Base-by-base conservation (phyloP, 2,329 filamentous ascomycete species). In the Sclerotinia nivalis region DNA sequence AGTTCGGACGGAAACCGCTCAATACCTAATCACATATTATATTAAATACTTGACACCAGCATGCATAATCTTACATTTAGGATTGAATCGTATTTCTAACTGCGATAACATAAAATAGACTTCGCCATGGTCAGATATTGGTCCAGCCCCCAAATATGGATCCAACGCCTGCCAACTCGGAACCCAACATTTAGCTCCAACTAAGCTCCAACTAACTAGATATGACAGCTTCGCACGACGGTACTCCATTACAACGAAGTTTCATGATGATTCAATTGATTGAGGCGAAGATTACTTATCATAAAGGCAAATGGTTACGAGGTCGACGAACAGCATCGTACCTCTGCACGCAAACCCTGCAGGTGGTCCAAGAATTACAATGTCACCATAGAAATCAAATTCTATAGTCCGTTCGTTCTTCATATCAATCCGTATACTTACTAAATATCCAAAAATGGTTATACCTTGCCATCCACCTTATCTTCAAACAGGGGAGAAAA, bases 61-160 rank as follows among this genome's bases (percentile, higher is more conserved):
- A 43, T 43, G 22, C 5, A 43, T 43, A 18, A 43, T 43, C 40
- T 18, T 43, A 13, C 20, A 58, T 15, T 40, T 2, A 7, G n/a
- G 15, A 18, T n/a, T 31, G 18, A 28, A 28, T 28, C 8, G n/a
- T 18, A 28, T 20, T 60, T 43, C 37, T 45, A 13, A 45, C 34
- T 22, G 37, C 40, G 18, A 43, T 20, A 22, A n/a, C 22, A 50
- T 50, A 31, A 3, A 28, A 55, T 61, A 28, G 40, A n/a, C 59
- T 62, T 62, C 4, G 43, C 28, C 22, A 49, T 61, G 59, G 43
- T 34, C 20, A 49, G 12, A 12, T 49, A 49, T n/a, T 12, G 40
- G 20, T 37, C 43, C 28, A 62, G 60, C 60, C 45, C 47, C 49
- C 40, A 50, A 62, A 37, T 50, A 64, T 64, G 45, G 47, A 40